A percentile compares a stretch with the other conserved stretches of the same genome.
Evolutionary conservation across 495 filamentous ascomycete species (phyloP).

Genomic region (Tetracladium setigerum): DNA sequence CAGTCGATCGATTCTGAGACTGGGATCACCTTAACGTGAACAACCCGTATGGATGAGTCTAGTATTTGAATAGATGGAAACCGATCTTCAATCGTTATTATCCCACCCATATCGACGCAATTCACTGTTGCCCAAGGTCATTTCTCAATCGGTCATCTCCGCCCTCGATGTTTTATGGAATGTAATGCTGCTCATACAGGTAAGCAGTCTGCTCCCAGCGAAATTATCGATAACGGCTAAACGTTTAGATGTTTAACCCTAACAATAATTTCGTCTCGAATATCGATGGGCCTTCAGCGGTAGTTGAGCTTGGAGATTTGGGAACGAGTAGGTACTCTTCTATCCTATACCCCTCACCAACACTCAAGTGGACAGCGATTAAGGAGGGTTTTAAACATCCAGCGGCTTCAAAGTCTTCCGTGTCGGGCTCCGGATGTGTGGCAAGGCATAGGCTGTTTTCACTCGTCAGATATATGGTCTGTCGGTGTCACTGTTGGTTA

Average conservation of each 20-base stretch:
- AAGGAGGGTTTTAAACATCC: constrained; percentile 20
- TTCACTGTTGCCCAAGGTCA: constrained; percentile 12
- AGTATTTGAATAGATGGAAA: constrained; percentile 23
- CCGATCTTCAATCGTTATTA: constrained; percentile 13
- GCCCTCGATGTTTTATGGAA: too few species aligned
- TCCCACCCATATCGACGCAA: constrained; percentile 13
- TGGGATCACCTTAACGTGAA: too few species aligned
- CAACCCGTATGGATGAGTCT: too few species aligned
- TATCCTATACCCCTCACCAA: not conserved
- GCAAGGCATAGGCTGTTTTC: constrained; percentile 22
- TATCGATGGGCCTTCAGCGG: constrained; percentile 13
- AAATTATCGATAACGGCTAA: constrained; percentile 7
- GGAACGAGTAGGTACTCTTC: constrained; percentile 17
- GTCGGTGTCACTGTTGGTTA: constrained; percentile 21
- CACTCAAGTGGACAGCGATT: constrained; percentile 16
- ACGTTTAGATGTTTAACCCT: constrained; percentile 18
- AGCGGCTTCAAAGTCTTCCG: constrained; percentile 16
- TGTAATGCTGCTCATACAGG: too few species aligned
- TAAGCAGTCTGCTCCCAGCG: not conserved
- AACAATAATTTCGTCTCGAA: constrained; percentile 21
- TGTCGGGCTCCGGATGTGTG: constrained; percentile 23
- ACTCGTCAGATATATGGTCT: constrained; percentile 23
- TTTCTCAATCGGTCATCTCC: too few species aligned
- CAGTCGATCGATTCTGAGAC: too few species aligned
- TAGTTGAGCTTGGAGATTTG: constrained; percentile 22